Conservation (phyloP, 371 early-diverging fungal species). For the Syncephalastrum monosporum region DNA sequence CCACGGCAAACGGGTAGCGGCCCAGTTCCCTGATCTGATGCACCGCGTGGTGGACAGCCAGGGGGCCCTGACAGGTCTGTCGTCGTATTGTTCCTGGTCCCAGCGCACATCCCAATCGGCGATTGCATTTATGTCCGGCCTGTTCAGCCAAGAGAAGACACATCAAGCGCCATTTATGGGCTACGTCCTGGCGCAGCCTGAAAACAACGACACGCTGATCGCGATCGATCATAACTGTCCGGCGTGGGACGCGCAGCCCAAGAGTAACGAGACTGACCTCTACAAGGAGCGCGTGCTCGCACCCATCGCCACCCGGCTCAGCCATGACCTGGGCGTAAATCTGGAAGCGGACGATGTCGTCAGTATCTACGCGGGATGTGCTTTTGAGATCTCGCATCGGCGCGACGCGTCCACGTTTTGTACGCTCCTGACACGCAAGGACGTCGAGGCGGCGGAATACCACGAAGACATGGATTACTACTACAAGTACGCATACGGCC, state of each 20-base stretch:
- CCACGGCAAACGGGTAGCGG: conserved; percentile 22
- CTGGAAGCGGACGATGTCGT: conserved; percentile 17
- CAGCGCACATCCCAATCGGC: conserved; percentile 4
- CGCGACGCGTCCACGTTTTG: conserved; percentile 28
- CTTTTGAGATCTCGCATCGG: conserved; percentile 29
- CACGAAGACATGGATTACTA: conserved; percentile 33
- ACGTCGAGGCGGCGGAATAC: conserved; percentile 32
- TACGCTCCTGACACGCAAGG: conserved; percentile 23
- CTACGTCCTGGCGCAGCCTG: conserved; percentile 13
- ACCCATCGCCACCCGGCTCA: conserved; percentile 22
- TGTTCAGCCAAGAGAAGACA: conserved; percentile 10
- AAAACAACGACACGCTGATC: conserved; percentile 19
- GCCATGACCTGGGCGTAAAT: conserved; percentile 12
- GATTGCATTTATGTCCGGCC: conserved; percentile 3
- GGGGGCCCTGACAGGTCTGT: background rate
- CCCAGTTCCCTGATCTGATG: conserved; percentile 14
- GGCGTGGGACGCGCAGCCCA: conserved; percentile 11
- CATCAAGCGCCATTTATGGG: conserved; percentile 11
- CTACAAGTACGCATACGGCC: conserved; percentile 36
- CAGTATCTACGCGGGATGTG: conserved; percentile 29
- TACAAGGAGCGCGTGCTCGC: conserved; percentile 6
- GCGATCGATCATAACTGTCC: conserved; percentile 23
- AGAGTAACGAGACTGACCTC: conserved; percentile 4
- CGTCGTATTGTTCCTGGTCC: conserved; percentile 1
- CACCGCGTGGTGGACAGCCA: conserved; percentile 6